Evolutionary conservation across 2,329 filamentous ascomycete genomes (phyloP).

Genomic region (Daldinia sp.): DNA sequence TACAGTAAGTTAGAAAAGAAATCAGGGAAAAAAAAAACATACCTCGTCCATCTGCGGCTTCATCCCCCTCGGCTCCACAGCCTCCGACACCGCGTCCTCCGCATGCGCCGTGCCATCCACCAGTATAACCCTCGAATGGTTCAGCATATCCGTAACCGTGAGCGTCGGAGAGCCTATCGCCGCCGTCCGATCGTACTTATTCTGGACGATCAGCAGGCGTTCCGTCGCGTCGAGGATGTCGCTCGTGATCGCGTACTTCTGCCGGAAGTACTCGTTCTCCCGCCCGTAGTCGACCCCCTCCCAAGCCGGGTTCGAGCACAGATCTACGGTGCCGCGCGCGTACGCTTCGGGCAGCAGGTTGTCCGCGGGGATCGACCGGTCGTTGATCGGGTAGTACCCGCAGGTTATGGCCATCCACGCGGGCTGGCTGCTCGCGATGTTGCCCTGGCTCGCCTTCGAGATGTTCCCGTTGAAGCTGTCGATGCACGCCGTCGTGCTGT

Average conservation of each 20-base stretch:
- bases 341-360: conserved; percentile 36
- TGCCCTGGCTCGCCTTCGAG: conserved; percentile 24
- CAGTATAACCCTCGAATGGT: conserved; percentile 37
- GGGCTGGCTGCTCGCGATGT: conserved; percentile 21
- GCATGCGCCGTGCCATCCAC: conserved; percentile 36
- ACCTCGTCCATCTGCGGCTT: conserved; percentile 40
- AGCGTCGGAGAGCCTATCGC: conserved; percentile 38
- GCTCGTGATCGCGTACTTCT: conserved; percentile 37
- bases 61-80: conserved; percentile 32
- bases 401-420: conserved; percentile 34
- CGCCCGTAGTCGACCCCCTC: conserved; percentile 28
- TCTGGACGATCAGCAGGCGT: conserved; percentile 38
- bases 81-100: conserved; percentile 40
- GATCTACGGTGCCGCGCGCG: conserved; percentile 31
- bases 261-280: conserved; percentile 41
- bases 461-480: conserved; percentile 36
- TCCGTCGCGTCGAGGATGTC: conserved; percentile 28
- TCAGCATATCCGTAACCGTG: conserved; percentile 20
- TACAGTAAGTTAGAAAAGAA: neutral
- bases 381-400: conserved; percentile 37
- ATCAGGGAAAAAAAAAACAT: neutral
- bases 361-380: conserved; percentile 34
- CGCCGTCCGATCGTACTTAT: conserved; percentile 32
- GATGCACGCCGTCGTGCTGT: conserved; percentile 31
- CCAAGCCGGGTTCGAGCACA: conserved; percentile 30